phyloP scores from a whole-genome alignment of 2,329 filamentous ascomycete genomes.

The Colletotrichum liriopes region DNA sequence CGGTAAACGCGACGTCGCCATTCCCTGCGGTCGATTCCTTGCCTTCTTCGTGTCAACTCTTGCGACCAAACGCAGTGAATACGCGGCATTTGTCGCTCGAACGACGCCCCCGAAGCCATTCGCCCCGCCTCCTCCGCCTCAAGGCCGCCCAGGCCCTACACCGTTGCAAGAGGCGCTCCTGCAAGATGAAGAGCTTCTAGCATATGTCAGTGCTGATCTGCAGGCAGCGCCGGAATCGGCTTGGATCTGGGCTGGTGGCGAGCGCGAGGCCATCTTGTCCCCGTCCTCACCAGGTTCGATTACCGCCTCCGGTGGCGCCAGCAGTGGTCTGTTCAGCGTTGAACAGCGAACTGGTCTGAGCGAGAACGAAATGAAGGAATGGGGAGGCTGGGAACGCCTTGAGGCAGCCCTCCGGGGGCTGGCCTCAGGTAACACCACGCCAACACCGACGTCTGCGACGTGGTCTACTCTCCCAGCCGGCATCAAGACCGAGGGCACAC shows the following conservation, averaged over 20 bases:
- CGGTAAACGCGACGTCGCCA: constrained; percentile 79
- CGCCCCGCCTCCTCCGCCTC: constrained; percentile 47
- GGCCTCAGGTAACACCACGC: constrained; percentile 46
- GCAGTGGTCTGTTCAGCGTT: constrained; percentile 60
- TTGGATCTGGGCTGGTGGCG: constrained; percentile 85
- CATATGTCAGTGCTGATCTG: constrained; percentile 88
- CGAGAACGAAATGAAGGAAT: constrained; percentile 74
- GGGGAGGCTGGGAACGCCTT: constrained; percentile 86
- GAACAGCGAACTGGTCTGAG: constrained; percentile 68
- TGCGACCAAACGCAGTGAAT: constrained; percentile 67
- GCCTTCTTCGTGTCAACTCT: constrained; percentile 84
- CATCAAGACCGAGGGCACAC: constrained; percentile 53
- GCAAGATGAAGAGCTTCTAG: constrained; percentile 88
- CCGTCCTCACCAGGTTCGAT: constrained; percentile 40
- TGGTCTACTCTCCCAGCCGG: constrained; percentile 54
- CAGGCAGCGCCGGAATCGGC: constrained; percentile 83
- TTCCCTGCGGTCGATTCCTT: constrained; percentile 85
- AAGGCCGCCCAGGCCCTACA: constrained; percentile 44
- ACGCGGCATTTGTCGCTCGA: constrained; percentile 56
- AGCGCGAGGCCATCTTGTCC: constrained; percentile 58
- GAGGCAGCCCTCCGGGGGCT: constrained; percentile 64
- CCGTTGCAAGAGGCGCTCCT: constrained; percentile 57
- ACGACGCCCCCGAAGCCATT: constrained; percentile 52
- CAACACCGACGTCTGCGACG: constrained; percentile 52
- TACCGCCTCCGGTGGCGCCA: constrained; percentile 46